phyloP scores from a whole-genome alignment of 768 basidiomycete genomes.

The Psilocybe azurescens region DNA sequence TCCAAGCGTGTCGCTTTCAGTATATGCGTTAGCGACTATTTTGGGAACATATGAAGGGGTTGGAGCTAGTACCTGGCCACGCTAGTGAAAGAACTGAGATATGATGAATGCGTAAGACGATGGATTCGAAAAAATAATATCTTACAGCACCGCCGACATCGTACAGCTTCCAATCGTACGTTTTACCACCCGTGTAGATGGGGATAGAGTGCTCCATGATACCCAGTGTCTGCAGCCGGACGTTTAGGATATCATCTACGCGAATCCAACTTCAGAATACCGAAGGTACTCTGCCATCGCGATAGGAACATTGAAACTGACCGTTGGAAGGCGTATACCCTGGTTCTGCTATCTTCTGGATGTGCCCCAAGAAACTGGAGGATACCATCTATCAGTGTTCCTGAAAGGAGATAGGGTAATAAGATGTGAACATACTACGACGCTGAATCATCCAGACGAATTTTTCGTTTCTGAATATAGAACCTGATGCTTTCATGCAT shows the following conservation, averaged over 20 bases:
- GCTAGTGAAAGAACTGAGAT: conserved; percentile 20
- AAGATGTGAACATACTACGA: conserved; percentile 59
- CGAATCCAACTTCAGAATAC: not conserved
- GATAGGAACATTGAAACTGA: conserved; percentile 28
- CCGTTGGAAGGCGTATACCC: conserved; percentile 79
- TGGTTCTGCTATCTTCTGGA: conserved; percentile 69
- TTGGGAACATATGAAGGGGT: not conserved
- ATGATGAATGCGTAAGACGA: not conserved
- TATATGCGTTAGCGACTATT: conserved; percentile 1
- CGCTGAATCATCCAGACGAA: conserved; percentile 78
- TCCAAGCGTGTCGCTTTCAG: conserved; percentile 75
- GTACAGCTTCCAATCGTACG: conserved; percentile 79
- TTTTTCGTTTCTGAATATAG: conserved; percentile 58
- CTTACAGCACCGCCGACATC: conserved; percentile 86
- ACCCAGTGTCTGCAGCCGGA: conserved; percentile 81
- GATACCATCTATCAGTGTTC: conserved; percentile 5
- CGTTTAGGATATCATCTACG: conserved; percentile 77
- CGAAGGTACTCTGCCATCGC: not conserved
- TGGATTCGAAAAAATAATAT: conserved; percentile 18
- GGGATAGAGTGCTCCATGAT: conserved; percentile 80
- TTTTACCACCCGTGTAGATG: conserved; percentile 63
- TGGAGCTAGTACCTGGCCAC: conserved; percentile 23
- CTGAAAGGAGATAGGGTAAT: conserved; percentile 7
- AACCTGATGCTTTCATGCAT: conserved; percentile 66
- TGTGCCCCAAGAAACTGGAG: conserved; percentile 74